Conservation (phyloP, 2,329 filamentous ascomycete species). For the Aphanocladium album region DNA sequence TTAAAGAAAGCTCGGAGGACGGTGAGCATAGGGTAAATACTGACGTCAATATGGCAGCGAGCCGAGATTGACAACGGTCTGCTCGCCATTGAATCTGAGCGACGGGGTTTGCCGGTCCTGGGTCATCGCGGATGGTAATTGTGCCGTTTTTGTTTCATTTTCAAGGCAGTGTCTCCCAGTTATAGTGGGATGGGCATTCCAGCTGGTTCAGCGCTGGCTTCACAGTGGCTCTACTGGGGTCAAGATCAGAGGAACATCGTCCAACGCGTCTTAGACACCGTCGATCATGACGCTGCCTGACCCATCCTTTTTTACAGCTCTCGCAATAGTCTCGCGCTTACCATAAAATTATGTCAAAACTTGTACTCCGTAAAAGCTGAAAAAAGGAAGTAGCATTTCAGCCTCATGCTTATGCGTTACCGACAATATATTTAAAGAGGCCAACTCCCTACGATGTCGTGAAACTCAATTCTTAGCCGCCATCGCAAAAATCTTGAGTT, state of each 20-base stretch:
- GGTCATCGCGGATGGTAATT: background rate
- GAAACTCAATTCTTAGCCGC: background rate
- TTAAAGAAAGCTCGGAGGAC: background rate
- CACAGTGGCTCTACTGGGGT: background rate
- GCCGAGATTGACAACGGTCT: background rate
- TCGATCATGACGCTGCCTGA: background rate
- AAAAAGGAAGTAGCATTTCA: background rate
- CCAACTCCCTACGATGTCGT: too few relatives aligned
- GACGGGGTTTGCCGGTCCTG: background rate
- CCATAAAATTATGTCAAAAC: background rate
- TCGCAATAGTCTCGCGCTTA: background rate
- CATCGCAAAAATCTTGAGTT: background rate
- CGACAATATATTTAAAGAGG: background rate
- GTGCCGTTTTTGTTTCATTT: background rate
- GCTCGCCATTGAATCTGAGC: background rate
- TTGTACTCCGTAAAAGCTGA: background rate
- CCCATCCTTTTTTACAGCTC: background rate
- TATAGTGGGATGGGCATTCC: conserved; percentile 5
- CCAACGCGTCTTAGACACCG: background rate
- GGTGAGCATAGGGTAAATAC: background rate
- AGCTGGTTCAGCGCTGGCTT: background rate
- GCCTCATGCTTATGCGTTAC: background rate
- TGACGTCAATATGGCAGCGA: background rate
- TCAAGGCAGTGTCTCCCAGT: background rate
- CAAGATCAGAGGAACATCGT: background rate